Base-by-base conservation (phyloP, 2,329 filamentous ascomycete species). In the Bipolaris bicolor region DNA sequence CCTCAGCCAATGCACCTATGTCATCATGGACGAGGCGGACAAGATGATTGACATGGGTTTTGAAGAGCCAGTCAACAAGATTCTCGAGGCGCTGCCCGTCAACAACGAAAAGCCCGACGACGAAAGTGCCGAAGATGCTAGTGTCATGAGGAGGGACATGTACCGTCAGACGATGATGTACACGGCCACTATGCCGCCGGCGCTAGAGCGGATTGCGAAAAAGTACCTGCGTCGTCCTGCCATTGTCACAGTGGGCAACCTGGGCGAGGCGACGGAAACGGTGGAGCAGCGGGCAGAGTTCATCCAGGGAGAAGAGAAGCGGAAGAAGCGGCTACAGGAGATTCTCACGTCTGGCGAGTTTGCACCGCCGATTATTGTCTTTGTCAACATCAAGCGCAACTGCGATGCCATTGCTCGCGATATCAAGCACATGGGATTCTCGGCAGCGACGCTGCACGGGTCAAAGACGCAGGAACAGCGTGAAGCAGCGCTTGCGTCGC, bases 101-200 rank as follows among this genome's bases (percentile, higher is more conserved):
- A 84, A 85, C 48, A 98, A 99, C 77, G 91, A 97, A 77, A 99
- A 98, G 77, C 95, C 95, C 0, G 95, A 99, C 76, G 90, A 86
- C 0, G 94, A 98, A 11, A 91, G 91, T 51, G 95, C 95, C 5
- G 95, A 99, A 76, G 86, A 98, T 72, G 83, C 90, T 0, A 82
- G 85, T 55, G 87, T 89, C n/a, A 98, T 98, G 94, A 89, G 88
- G 67, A 84, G 86, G 56, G 90, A 90, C 68, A 80, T 96, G 1
- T 98, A 98, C 80, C 84, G 95, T 57, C 94, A 99, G 77, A 99
- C 95, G 0, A 99, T 99, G 95, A 99, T 99, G 95, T 99, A 98
- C 86, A 98, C 95, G 64, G 95, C 95, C 51, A 99, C 95, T 26
- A 99, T 99, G 95, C 93, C 95, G 1, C 81, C 90, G 0, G 87